Conservation (phyloP, 495 filamentous ascomycete genomes). For the Amniculicola lignicola region DNA sequence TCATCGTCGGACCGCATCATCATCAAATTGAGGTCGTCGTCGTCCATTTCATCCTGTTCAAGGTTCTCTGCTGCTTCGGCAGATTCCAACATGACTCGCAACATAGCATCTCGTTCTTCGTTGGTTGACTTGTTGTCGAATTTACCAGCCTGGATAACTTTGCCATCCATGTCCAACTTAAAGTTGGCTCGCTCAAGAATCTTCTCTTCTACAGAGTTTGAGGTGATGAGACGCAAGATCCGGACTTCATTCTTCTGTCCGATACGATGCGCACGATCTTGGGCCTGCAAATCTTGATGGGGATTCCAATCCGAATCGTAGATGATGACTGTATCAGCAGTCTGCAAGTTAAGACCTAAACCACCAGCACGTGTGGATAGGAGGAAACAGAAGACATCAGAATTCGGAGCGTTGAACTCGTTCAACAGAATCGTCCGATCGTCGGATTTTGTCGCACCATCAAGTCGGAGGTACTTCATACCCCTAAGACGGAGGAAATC, state of each 20-base stretch:
- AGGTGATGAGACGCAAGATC: constrained; percentile 90
- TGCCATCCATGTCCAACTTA: constrained; percentile 98
- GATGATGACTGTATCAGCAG: constrained; percentile 97
- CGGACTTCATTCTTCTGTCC: constrained; percentile 99
- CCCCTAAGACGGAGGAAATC: constrained; percentile 86
- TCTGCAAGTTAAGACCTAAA: constrained; percentile 92
- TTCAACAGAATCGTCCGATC: constrained; percentile 88
- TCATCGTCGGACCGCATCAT: constrained; percentile 47
- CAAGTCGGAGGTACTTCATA: constrained; percentile 82
- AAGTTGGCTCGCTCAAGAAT: constrained; percentile 95
- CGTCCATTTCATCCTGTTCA: constrained; percentile 84
- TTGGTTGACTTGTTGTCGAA: constrained; percentile 99
- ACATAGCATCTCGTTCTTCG: constrained; percentile 92
- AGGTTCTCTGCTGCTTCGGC: constrained; percentile 81
- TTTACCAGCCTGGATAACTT: constrained; percentile 97
- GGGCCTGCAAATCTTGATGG: constrained; percentile 97
- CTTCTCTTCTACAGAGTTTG: constrained; percentile 97
- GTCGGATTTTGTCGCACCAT: constrained; percentile 95
- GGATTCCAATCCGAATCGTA: constrained; percentile 99
- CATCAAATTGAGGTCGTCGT: constrained; percentile 89
- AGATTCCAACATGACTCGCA: constrained; percentile 84
- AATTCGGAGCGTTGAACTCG: constrained; percentile 83
- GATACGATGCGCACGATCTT: constrained; percentile 99
- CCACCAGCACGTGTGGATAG: constrained; percentile 99
- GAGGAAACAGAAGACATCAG: constrained; percentile 94